These are phyloP conservation scores for Metroxylon sagu DNA, from an alignment of 176 grass and related monocot genomes.

Conservation along the genomic window DNA sequence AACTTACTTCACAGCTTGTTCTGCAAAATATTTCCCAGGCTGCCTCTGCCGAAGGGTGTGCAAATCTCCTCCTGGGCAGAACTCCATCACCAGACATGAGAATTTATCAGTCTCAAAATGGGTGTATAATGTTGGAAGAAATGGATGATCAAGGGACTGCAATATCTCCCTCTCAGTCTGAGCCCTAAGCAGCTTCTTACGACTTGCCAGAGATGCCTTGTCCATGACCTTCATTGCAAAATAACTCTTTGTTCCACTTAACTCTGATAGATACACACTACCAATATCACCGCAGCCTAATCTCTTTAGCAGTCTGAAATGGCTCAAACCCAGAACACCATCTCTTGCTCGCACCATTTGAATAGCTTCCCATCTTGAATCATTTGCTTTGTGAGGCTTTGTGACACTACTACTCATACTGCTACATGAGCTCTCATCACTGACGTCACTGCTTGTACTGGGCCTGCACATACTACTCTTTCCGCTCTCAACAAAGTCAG, in stretches of 20 bases:
- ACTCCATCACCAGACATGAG: constrained; percentile 86
- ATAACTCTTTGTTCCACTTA: constrained; percentile 64
- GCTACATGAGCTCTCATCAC: constrained; percentile 70
- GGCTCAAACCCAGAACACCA: constrained; percentile 50
- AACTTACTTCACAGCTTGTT: constrained; percentile 85
- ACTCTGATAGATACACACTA: constrained; percentile 74
- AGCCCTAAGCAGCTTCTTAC: constrained; percentile 67
- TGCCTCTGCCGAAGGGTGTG: constrained; percentile 66
- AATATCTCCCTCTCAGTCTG: constrained; percentile 80
- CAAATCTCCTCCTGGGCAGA: constrained; percentile 66
- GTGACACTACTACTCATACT: constrained; percentile 42
- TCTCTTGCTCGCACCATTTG: constrained; percentile 40
- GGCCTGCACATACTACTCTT: constrained; percentile 43
- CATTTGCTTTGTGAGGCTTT: constrained; percentile 74
- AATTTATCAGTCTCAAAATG: constrained; percentile 88
- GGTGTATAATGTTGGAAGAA: constrained; percentile 63
- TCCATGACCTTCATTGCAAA: constrained; percentile 92
- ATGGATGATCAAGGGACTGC: constrained; percentile 70
- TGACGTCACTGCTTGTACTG: constrained; percentile 54
- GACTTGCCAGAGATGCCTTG: constrained; percentile 52
- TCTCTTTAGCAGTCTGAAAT: constrained; percentile 65
- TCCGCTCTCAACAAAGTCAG: constrained; percentile 62
- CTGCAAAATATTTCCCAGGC: constrained; percentile 65
- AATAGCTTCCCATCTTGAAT: constrained; percentile 73
- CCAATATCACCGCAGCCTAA: constrained; percentile 76